Evolutionary conservation across 148 eudicot species (phyloP).

Genomic region (Nyssa sinensis): DNA sequence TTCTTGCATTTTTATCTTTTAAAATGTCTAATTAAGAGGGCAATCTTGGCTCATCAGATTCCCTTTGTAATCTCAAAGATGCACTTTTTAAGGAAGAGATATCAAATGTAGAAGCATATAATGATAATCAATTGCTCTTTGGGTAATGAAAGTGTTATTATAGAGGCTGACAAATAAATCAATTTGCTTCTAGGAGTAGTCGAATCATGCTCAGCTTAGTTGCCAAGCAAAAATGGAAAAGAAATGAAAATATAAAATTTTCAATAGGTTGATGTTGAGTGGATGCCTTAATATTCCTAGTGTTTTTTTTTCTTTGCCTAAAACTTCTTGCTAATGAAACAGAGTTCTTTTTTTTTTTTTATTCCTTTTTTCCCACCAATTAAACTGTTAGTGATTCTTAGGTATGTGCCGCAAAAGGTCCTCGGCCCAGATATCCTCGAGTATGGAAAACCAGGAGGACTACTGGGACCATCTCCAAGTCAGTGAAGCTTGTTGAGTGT

Average conservation of each 20-base stretch:
- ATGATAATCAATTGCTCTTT: not conserved
- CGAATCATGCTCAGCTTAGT: not conserved
- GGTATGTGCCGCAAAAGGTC: constrained; percentile 89
- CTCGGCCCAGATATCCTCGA: constrained; percentile 90
- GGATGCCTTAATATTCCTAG: not conserved
- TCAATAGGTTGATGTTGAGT: not conserved
- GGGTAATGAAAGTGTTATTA: not conserved
- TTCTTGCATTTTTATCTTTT: too few species aligned
- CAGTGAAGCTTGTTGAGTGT: constrained; percentile 78
- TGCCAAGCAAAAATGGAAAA: too few species aligned
- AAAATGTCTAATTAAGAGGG: not conserved
- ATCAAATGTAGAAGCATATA: too few species aligned
- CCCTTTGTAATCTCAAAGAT: not conserved
- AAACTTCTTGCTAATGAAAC: not conserved
- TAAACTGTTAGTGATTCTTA: constrained; percentile 21
- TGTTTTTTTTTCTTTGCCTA: not conserved
- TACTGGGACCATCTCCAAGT: constrained; percentile 84
- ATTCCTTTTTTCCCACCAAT: too few species aligned
- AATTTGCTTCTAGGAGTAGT: not conserved
- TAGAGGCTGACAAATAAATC: not conserved
- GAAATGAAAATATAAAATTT: not conserved
- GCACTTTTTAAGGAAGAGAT: not conserved
- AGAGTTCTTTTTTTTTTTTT: not conserved
- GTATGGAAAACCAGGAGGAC: constrained; percentile 77
- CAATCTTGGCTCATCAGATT: not conserved